Base-by-base conservation (phyloP, 148 eudicot species). In the Vaccinium darrowii region DNA sequence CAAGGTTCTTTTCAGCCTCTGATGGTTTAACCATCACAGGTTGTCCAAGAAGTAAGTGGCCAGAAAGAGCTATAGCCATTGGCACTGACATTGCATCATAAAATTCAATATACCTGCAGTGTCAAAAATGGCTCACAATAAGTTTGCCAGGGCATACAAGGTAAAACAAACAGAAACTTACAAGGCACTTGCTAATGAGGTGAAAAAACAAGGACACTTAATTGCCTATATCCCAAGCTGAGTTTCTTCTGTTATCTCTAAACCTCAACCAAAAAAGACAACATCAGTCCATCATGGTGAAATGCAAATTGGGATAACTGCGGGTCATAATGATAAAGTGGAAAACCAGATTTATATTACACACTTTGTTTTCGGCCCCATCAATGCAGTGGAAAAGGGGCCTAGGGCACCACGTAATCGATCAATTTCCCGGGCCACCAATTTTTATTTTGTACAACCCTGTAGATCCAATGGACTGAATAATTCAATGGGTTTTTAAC, bases 1-100 rank as follows among this genome's bases (percentile, higher is more conserved):
- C 99, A 89, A 97, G 99, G 86, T 97, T 97, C 93, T 97, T 97
- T 86, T 97, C 99, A 69, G 99, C 99, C 82, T 97, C 99, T 7
- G 98, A 97, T 27, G 99, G 99, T 89, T 97, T 97, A 81, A 97
- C 98, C 99, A 97, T 97, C 63, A 97, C 98, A 84, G 98, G 99
- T 81, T 97, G 98, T 65, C 98, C 99, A 76, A 93, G 91, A 73
- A 97, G 92, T 36, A 94, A 91, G 75, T 94, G 99, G 75, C 99
- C 99, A 81, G 98, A 90, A 73, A 97, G 84, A 72, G 99, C 98
- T 82, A 97, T 97, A 77, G 99, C 99, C 98, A 94, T 95, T 47
- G 99, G 99, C 71, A 97, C 99, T 67, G 98, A 92, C 98, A 95
- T 94, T 30, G 88, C 96, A 86, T 95, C 99, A 86, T 91, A 93